phyloP scores from a whole-genome alignment of 106 monocot species.

The Cymbidium sinense region DNA sequence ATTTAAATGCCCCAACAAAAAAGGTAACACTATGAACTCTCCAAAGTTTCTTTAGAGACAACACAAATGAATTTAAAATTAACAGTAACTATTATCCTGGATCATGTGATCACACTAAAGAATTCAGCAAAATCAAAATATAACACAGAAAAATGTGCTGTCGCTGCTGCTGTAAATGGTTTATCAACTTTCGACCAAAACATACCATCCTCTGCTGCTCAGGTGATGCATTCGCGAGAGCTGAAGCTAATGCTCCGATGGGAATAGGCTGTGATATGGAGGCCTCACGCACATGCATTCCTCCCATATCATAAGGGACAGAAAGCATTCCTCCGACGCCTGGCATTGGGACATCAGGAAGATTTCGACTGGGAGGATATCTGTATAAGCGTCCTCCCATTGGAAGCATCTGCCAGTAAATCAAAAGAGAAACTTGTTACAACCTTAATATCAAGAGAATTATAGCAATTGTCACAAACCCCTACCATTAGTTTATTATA shows the following conservation, averaged over 20 bases:
- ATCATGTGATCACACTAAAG: not conserved
- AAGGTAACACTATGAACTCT: too few species aligned
- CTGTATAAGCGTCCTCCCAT: constrained; percentile 60
- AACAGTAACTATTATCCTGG: too few species aligned
- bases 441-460: not conserved
- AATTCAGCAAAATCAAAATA: not conserved
- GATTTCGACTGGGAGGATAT: constrained; percentile 57
- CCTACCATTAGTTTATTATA: not conserved
- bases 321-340: constrained; percentile 58
- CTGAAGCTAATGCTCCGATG: constrained; percentile 58
- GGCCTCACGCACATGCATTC: constrained; percentile 32
- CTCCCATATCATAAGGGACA: constrained; percentile 56
- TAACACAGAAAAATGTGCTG: not conserved
- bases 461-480: not conserved
- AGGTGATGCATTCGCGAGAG: constrained; percentile 68
- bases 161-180: not conserved
- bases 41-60: too few species aligned
- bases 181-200: not conserved
- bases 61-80: too few species aligned
- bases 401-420: constrained; percentile 33
- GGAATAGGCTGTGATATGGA: constrained; percentile 58
- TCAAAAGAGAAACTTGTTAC: not conserved
- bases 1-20: too few species aligned
- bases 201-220: constrained; percentile 74
- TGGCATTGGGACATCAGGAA: constrained; percentile 45